Evolutionary conservation across 2,329 filamentous ascomycete species (phyloP), one percentile per base, ranked within the genome.

Genomic region (Leptographium galeiforme): DNA sequence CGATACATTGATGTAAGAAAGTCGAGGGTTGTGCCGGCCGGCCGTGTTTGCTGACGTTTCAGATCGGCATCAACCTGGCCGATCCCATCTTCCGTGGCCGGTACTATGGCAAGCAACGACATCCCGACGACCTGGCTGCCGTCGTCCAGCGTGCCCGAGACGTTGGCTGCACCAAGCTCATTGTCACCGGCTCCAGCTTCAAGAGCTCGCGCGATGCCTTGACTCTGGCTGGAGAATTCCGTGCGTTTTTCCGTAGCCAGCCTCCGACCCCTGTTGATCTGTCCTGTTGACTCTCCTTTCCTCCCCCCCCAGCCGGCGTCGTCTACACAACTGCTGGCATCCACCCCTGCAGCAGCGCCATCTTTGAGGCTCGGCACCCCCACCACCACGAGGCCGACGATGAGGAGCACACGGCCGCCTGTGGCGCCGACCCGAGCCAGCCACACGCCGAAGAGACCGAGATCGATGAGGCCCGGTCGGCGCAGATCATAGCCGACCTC

Each of bases 261-360:
- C 25, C 25, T 25, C 25, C 3, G 25, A 2, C 25, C 5, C 25
- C 5, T 25, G 25, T 25, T 25, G 25, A 25, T 25, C 25, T 25
- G 25, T 5, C 18, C 34, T 40, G 33, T 34, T 51, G 33, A 51
- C 50, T 38, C 14, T 19, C 58, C n/a, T n/a, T n/a, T n/a, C n/a
- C n/a, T n/a, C n/a, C n/a, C n/a, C n/a, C n/a, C 55, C 8, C 58
- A 89, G 87, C 89, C 25, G 85, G 85, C 19, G 78, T 82, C 38
- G 89, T 95, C 63, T 98, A 89, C 67, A 84, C 86, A 25, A 98
- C 93, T 1, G 84, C 95, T 11, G 93, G 93, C 58, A 89, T 98
- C 45, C 93, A 98, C 66, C 93, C 93, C 14, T 98, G 93, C 69
- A 85, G 82, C 58, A 87, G 87, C 60, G 80, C 84, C 57, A 80